Base-by-base conservation (phyloP, 352 stramenopile genomes). In the Globisporangium camurandrum region DNA sequence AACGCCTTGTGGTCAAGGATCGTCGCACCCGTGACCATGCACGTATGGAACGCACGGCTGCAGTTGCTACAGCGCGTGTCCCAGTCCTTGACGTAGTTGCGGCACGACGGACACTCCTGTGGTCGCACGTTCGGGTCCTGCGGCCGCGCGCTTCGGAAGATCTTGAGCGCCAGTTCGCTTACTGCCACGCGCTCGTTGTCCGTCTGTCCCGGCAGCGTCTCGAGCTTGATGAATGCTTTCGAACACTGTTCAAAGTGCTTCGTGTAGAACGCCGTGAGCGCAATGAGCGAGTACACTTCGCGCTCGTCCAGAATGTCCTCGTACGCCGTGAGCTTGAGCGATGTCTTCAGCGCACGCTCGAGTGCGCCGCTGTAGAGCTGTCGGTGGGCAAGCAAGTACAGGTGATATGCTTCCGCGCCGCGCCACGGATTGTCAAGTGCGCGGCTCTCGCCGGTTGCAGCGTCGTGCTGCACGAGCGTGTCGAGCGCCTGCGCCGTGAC, bases 211-310 rank as follows among this genome's bases (percentile, higher is more conserved):
- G 78, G 73, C 6, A 96, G 61, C 19, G 81, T 94, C 59, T 97
- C 91, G 24, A 97, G 75, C 59, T 97, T 94, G 53, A 97, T 90
- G 57, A 97, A 96, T 8, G 86, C 86, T 49, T 81, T 79, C 38
- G 80, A 96, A 65, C 87, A 97, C 38, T 96, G 79, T 28, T 95
- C 82, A 42, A 77, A 96, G 61, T 96, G 83, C 33, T 89, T 88
- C 49, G 78, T 96, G 59, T 96, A 91, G 57, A 96, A 97, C 6
- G 92, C 82, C 3, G 86, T 84, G 5, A 98, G 67, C 1, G 86
- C 92, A n/a, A 97, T 82, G 12, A 98, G 72, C n/a, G 81, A 91
- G 66, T 97, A 97, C 27, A 97, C 86, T 49, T 95, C 86, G 16
- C 83, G 75, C 27, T 89, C 66, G 17, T 95, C 83, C 6, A 98